Conservation (phyloP, 495 filamentous ascomycete species). For the Xylaria palmicola region DNA sequence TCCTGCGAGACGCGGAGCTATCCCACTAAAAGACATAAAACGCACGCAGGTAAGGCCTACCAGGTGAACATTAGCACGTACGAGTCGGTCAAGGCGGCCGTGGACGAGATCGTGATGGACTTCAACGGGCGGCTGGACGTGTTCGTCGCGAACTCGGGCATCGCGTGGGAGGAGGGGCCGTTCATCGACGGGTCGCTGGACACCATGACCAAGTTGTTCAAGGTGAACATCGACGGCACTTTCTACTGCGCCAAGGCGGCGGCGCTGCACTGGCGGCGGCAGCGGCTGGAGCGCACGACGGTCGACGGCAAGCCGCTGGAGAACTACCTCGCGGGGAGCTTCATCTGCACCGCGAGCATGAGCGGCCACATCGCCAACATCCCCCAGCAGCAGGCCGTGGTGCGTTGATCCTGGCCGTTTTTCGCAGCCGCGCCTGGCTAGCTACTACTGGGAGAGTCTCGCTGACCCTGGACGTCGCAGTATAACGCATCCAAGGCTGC, state of each 20-base stretch:
- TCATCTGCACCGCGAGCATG: constrained; percentile 79
- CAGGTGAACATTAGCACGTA: constrained; percentile 64
- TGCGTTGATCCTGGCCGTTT: too few species aligned
- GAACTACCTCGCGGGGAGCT: constrained; percentile 67
- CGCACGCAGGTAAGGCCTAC: constrained; percentile 66
- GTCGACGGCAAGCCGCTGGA: constrained; percentile 65
- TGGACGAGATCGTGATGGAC: constrained; percentile 61
- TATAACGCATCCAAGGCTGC: constrained; percentile 91
- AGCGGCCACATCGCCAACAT: constrained; percentile 85
- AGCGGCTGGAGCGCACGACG: constrained; percentile 64
- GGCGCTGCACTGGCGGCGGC: constrained; percentile 61
- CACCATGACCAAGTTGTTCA: constrained; percentile 67
- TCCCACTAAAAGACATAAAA: neutral
- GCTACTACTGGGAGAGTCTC: too few species aligned
- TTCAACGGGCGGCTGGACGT: constrained; percentile 75
- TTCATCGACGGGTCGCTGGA: constrained; percentile 64
- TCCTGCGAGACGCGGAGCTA: neutral
- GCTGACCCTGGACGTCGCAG: neutral
- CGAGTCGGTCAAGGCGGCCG: constrained; percentile 55
- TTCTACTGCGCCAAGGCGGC: constrained; percentile 81
- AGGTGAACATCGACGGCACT: constrained; percentile 76
- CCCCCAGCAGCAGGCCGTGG: constrained; percentile 75
- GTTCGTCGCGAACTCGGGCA: constrained; percentile 78
- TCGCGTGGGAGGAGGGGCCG: constrained; percentile 68
- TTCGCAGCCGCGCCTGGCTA: too few species aligned